These are phyloP conservation scores for Trichoderma koningiopsis DNA, from an alignment of 2,329 filamentous ascomycete genomes.

Conservation along the genomic window DNA sequence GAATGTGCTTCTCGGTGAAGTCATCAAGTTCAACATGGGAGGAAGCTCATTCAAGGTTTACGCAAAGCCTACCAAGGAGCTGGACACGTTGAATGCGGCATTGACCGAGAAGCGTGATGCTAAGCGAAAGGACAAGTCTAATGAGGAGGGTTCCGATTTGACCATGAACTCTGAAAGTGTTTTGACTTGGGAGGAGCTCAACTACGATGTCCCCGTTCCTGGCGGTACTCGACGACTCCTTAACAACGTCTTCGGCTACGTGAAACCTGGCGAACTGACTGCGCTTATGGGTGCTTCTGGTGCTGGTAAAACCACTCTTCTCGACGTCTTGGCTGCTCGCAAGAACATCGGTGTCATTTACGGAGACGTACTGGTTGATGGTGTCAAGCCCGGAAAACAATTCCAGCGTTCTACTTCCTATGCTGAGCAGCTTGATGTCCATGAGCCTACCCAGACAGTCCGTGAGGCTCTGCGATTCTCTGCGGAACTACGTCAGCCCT, in stretches of 20 bases:
- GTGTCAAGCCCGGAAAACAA: slow-evolving; percentile 56
- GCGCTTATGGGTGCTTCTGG: slow-evolving; percentile 81
- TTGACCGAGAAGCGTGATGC: slow-evolving; percentile 61
- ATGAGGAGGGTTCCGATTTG: slow-evolving; percentile 52
- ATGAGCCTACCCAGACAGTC: slow-evolving; percentile 64
- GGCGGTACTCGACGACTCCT: slow-evolving; percentile 59
- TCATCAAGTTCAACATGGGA: slow-evolving; percentile 75
- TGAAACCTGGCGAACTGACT: slow-evolving; percentile 75
- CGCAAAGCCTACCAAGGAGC: slow-evolving; percentile 68
- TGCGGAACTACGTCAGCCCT: slow-evolving; percentile 61
- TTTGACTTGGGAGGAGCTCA: slow-evolving; percentile 86
- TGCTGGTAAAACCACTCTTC: slow-evolving; percentile 84
- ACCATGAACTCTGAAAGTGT: slow-evolving; percentile 63
- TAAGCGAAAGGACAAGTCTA: slow-evolving; percentile 50
- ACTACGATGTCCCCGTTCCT: slow-evolving; percentile 69
- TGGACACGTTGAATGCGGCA: slow-evolving; percentile 64
- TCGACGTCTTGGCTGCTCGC: slow-evolving; percentile 70
- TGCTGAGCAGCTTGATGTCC: slow-evolving; percentile 64
- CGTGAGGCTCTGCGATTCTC: slow-evolving; percentile 66
- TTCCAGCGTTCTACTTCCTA: slow-evolving; percentile 66
- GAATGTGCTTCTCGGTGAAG: slow-evolving; percentile 78
- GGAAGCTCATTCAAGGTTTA: slow-evolving; percentile 82
- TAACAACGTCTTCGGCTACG: slow-evolving; percentile 64
- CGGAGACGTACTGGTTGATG: slow-evolving; percentile 61
- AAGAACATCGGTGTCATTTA: slow-evolving; percentile 64